Evolutionary conservation across 441 rosid species (phyloP), one percentile per base, ranked within the genome.

Genomic region (Arabidopsis hybrid): DNA sequence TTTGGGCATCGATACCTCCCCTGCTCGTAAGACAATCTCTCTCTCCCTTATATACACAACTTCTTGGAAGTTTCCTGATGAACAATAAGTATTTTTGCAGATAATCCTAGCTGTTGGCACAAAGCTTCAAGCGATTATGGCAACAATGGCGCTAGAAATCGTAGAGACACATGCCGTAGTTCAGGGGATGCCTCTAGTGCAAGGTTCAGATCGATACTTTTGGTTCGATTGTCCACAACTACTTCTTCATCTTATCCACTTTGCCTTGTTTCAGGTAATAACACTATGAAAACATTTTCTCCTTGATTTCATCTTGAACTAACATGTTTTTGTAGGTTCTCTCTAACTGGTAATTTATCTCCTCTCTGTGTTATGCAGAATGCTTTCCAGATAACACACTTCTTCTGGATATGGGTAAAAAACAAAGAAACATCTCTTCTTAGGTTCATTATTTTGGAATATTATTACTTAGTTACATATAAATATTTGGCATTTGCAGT

Each of bases 1-100:
- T 88, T 68, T 89, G 93, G 96, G 86, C 87, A 50, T 95, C 98
- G 7, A n/a, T 91, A 64, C 80, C 91, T 76, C 99, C 98, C 14
- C 68, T 88, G 71, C 66, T 87, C 5, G 99, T 92, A 87, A 92
- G 95, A 76, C 74, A 63, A 16, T 40, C 74, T 42, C 13, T 50
- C 53, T 65, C 31, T 59, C 42, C 29, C 3, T 64, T 42, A 10
- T 72, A 35, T 11, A 63, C 40, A 57, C 38, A 60, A 31, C 32
- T 56, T 59, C 34, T 45, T 58, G 26, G 17, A 60, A 72, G 59
- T 67, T 26, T 8, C 11, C 12, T 1, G 18, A 58, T 29, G 2
- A 61, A 16, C 4, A 36, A 36, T 0, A 47, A 35, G 38, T 58
- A 1, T 16, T 32, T 31, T 53, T 74, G 58, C 78, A 91, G 97